Conservation (phyloP, 1,284 basidiomycete species). For the Heterobasidion occidentale region DNA sequence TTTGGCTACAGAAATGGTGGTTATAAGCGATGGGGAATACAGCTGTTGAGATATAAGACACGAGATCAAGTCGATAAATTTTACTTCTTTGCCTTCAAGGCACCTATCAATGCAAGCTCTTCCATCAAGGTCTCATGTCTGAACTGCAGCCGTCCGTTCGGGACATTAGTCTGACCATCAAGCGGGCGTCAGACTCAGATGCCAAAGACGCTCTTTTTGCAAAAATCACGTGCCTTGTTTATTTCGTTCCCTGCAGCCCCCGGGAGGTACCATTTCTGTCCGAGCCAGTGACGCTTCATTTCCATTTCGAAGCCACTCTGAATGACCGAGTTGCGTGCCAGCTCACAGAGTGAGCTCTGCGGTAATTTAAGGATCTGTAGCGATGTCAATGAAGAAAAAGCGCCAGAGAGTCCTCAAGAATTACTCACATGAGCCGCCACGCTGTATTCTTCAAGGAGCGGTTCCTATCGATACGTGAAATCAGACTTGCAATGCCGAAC, state of each 20-base stretch:
- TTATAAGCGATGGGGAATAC: too few species aligned
- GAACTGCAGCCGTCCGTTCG: slow-evolving; percentile 82
- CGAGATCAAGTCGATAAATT: neutral
- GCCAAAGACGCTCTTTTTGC: neutral
- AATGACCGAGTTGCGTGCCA: slow-evolving; percentile 92
- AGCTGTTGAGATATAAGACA: too few species aligned
- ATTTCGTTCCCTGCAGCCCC: slow-evolving; percentile 89
- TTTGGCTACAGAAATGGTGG: too few species aligned
- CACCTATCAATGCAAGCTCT: slow-evolving; percentile 69
- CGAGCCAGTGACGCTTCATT: slow-evolving; percentile 95
- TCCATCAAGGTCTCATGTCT: slow-evolving; percentile 86
- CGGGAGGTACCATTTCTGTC: slow-evolving; percentile 83
- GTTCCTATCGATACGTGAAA: slow-evolving; percentile 55
- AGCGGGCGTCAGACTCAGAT: neutral
- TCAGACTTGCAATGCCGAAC: neutral
- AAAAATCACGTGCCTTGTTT: slow-evolving; percentile 55
- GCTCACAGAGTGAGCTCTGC: slow-evolving; percentile 77
- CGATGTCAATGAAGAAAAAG: neutral
- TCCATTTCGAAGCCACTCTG: slow-evolving; percentile 99
- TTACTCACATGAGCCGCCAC: slow-evolving; percentile 86
- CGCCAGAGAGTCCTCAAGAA: neutral
- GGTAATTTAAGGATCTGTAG: slow-evolving; percentile 85
- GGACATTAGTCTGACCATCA: slow-evolving; percentile 83
- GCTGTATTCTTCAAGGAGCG: slow-evolving; percentile 94
- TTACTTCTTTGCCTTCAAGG: slow-evolving; percentile 2